These are phyloP conservation scores for Stagonosporopsis cucurbitacearum DNA, from an alignment of 2,329 filamentous ascomycete genomes.

Conservation along the genomic window DNA sequence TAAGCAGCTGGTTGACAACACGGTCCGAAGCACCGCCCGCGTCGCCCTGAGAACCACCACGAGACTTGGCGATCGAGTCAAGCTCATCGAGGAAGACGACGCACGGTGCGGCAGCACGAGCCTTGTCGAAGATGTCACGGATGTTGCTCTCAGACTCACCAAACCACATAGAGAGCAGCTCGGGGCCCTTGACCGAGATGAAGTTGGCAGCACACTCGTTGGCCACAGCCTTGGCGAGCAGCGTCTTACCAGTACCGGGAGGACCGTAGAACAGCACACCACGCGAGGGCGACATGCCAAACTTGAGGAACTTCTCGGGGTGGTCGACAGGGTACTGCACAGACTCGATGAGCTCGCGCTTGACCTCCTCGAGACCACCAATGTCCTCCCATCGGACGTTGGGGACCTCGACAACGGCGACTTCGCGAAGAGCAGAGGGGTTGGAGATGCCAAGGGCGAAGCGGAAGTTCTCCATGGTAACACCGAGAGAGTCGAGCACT, in stretches of 20 bases:
- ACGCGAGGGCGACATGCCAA: slow-evolving; percentile 94
- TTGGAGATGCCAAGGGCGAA: slow-evolving; percentile 98
- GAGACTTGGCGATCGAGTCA: slow-evolving; percentile 98
- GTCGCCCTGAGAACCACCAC: slow-evolving; percentile 94
- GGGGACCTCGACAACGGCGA: slow-evolving; percentile 98
- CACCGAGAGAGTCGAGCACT: slow-evolving; percentile 95
- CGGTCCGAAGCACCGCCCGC: slow-evolving; percentile 98
- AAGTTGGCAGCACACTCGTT: slow-evolving; percentile 99
- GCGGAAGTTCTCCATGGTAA: slow-evolving; percentile 99
- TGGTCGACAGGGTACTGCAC: slow-evolving; percentile 99
- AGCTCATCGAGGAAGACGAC: slow-evolving; percentile 98
- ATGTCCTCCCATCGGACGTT: slow-evolving; percentile 99
- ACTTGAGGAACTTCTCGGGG: slow-evolving; percentile 99
- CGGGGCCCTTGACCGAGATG: slow-evolving; percentile 98
- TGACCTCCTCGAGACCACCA: slow-evolving; percentile 96
- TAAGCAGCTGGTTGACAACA: slow-evolving; percentile 99
- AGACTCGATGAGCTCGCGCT: slow-evolving; percentile 98
- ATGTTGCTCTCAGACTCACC: slow-evolving; percentile 99
- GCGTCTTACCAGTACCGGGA: slow-evolving; percentile 99
- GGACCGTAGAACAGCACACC: slow-evolving; percentile 99
- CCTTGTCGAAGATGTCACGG: slow-evolving; percentile 99
- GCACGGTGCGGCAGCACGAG: slow-evolving; percentile 94
- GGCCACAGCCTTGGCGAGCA: slow-evolving; percentile 98
- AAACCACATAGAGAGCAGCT: slow-evolving; percentile 99
- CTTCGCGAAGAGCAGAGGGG: slow-evolving; percentile 96